Evolutionary conservation across 176 grass and related monocot genomes (phyloP).

Genomic region (Poa annua): DNA sequence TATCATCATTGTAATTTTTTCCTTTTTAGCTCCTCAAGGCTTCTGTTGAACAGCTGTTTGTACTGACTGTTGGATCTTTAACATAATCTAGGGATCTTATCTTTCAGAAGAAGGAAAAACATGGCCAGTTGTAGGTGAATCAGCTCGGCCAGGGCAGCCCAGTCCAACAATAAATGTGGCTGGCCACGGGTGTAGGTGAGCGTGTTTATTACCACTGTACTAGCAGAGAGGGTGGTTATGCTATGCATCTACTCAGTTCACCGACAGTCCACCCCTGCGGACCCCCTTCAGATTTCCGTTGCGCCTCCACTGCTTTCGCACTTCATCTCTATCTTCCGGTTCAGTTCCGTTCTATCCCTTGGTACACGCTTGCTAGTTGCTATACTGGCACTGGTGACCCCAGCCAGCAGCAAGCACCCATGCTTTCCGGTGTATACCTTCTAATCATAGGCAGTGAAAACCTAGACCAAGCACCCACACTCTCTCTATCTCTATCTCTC

Average conservation of each 20-base stretch:
- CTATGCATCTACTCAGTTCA: conserved; percentile 50
- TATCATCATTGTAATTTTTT: conserved; percentile 6
- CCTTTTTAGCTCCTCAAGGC: conserved; percentile 7
- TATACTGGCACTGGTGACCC: conserved; percentile 26
- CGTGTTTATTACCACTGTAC: conserved; percentile 72
- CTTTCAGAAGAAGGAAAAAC: conserved; percentile 9
- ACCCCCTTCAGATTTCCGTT: conserved; percentile 40
- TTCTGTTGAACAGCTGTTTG: conserved; percentile 3
- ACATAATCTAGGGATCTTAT: conserved; percentile 26
- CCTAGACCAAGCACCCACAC: conserved; percentile 12
- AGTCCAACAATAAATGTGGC: conserved; percentile 71
- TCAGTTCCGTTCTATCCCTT: conserved; percentile 14
- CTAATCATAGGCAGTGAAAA: conserved; percentile 45
- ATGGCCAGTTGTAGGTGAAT: conserved; percentile 37
- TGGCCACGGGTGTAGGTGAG: conserved; percentile 68
- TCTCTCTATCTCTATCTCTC: no score
- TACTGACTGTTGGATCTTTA: conserved; percentile 19
- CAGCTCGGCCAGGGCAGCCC: conserved; percentile 41
- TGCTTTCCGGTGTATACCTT: conserved; percentile 48
- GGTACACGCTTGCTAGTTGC: conserved; percentile 31
- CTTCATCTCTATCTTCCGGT: conserved; percentile 11
- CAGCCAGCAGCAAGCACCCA: conserved; percentile 35
- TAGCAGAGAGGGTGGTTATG: conserved; percentile 63
- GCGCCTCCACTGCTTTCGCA: conserved; percentile 38
- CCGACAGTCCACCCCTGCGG: conserved; percentile 68